Conservation (phyloP, 2,329 filamentous ascomycete genomes). For the Neofusicoccum cordaticola region DNA sequence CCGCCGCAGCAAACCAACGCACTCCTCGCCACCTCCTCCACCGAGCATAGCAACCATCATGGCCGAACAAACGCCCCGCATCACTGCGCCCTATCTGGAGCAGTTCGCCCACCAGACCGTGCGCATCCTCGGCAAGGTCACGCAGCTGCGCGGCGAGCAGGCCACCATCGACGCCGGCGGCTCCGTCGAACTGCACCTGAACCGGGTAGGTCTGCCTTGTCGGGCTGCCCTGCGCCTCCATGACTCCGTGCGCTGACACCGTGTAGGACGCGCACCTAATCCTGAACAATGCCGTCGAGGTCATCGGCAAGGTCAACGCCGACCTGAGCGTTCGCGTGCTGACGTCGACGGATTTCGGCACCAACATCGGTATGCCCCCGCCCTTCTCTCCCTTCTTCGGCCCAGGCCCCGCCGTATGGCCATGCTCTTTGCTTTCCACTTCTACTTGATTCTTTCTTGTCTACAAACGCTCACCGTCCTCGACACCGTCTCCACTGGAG, state of each 20-base stretch:
- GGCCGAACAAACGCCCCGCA: slow-evolving; percentile 74
- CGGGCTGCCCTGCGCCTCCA: neutral
- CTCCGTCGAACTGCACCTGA: slow-evolving; percentile 69
- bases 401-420: too few relatives aligned
- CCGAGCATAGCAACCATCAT: slow-evolving; percentile 43
- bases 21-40: neutral
- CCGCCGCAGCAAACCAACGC: neutral
- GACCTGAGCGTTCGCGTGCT: slow-evolving; percentile 71
- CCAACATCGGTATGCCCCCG: slow-evolving; percentile 60
- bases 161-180: slow-evolving; percentile 79
- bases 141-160: slow-evolving; percentile 74
- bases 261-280: slow-evolving; percentile 67
- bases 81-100: slow-evolving; percentile 77
- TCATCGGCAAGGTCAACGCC: slow-evolving; percentile 76
- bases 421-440: neutral
- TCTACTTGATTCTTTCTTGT: neutral
- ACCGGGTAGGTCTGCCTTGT: slow-evolving; percentile 56
- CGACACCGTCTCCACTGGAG: neutral
- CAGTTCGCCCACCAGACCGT: slow-evolving; percentile 70
- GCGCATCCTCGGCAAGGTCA: slow-evolving; percentile 81
- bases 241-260: neutral
- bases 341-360: slow-evolving; percentile 67
- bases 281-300: slow-evolving; percentile 67
- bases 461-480: neutral
- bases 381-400: neutral